These are phyloP conservation scores for Corinectria fuckeliana DNA, from an alignment of 2,329 filamentous ascomycete species.

Conservation along the genomic window DNA sequence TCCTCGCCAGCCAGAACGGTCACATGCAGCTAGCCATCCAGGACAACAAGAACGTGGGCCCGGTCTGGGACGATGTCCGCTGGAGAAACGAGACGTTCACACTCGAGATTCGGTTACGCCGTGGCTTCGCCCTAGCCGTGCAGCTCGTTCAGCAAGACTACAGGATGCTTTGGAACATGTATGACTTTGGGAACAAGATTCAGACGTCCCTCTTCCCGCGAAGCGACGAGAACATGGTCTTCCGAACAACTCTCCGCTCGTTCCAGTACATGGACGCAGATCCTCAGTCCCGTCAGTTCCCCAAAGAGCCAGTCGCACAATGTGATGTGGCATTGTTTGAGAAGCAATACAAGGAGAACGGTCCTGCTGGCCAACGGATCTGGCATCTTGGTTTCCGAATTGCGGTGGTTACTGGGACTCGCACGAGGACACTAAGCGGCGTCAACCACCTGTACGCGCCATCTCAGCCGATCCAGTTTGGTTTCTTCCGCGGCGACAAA, in stretches of 20 bases:
- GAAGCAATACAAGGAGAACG: constrained; percentile 68
- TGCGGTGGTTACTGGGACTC: constrained; percentile 77
- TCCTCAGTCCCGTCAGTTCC: constrained; percentile 74
- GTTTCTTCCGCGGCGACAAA: constrained; percentile 75
- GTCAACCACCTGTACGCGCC: constrained; percentile 74
- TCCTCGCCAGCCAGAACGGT: constrained; percentile 81
- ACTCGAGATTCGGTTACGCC: constrained; percentile 73
- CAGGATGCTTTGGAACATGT: constrained; percentile 79
- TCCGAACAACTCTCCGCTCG: constrained; percentile 71
- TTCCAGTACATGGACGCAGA: constrained; percentile 84
- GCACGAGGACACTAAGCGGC: constrained; percentile 77
- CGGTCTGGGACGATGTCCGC: constrained; percentile 81
- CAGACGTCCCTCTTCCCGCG: constrained; percentile 73
- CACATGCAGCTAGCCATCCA: constrained; percentile 78
- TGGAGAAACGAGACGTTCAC: constrained; percentile 75
- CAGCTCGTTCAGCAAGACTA: constrained; percentile 80
- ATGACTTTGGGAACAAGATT: constrained; percentile 82
- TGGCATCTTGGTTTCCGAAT: constrained; percentile 83
- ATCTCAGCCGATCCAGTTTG: constrained; percentile 75
- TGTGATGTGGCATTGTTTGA: constrained; percentile 82
- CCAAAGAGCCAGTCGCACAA: constrained; percentile 72
- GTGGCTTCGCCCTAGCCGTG: constrained; percentile 76
- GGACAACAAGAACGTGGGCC: constrained; percentile 68
- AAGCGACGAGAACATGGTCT: constrained; percentile 72
- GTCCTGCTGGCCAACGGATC: constrained; percentile 73